Evolutionary conservation across 2,329 filamentous ascomycete species (phyloP).

Genomic region (Botrytis medusae): DNA sequence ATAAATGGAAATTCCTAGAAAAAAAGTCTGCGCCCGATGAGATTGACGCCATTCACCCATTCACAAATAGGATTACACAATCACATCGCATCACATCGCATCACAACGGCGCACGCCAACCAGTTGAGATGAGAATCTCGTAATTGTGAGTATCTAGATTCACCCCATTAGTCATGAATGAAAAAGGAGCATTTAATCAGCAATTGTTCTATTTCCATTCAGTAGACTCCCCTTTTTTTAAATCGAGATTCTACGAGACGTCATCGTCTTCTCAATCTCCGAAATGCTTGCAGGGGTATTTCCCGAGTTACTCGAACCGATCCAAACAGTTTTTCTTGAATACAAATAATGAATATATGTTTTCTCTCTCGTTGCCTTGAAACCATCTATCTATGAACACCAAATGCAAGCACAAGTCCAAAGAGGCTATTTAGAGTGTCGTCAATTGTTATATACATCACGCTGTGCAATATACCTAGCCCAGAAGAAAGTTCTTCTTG

Average conservation of each 20-base stretch:
- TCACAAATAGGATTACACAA: not conserved
- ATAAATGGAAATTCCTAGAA: constrained; percentile 1
- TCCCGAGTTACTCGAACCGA: not conserved
- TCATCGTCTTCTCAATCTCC: not conserved
- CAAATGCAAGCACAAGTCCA: not conserved
- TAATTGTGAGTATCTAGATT: not conserved
- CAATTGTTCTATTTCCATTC: not conserved
- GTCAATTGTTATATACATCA: not conserved
- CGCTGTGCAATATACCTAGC: not conserved
- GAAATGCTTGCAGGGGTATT: not conserved
- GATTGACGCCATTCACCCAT: constrained; percentile 15
- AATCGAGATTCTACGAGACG: not conserved
- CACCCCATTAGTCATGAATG: not conserved
- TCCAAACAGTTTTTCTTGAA: not conserved
- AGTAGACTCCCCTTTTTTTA: not conserved
- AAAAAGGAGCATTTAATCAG: not conserved
- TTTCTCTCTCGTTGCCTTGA: not conserved
- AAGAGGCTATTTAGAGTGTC: not conserved
- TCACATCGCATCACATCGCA: not conserved
- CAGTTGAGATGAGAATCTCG: not conserved
- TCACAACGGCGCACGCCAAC: not conserved
- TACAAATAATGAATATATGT: not conserved
- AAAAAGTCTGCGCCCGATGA: not conserved
- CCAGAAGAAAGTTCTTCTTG: not conserved
- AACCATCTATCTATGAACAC: not conserved